Evolutionary conservation across 164 flowering plant species (phyloP), one percentile per base, ranked within the genome.

Genomic region (Sedum album): DNA sequence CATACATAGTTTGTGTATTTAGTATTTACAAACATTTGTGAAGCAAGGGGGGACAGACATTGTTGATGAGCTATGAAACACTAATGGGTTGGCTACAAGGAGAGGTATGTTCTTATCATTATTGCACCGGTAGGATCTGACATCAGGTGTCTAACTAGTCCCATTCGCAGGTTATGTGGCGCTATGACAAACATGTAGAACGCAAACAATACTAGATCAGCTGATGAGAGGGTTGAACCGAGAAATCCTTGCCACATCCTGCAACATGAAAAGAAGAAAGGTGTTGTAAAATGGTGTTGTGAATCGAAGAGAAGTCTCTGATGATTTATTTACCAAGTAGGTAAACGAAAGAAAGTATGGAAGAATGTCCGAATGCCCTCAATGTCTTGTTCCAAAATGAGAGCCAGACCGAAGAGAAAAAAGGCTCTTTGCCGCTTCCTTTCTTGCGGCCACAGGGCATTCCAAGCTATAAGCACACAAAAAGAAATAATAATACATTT

Each of bases 201-300:
- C 36, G 99, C 85, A 79, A 94, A 94, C 55, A 87, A 66, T 64
- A 87, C 60, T 17, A 94, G 96, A 68, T 94, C 96, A 0, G 72
- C 81, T 1, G 97, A 91, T 20, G 99, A 88, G 23, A 94, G 85
- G 39, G 83, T 82, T 3, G 99, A 94, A 6, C 97, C 99, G 20
- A 94, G 91, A 68, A 94, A 94, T 65, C 99, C 99, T 66, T 79
- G 79, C 91, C 93, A 88, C 97, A 94, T 91, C 97, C 99, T 94
- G 92, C 79, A 77, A 66, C 57, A 17, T 46, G 21, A 30, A 39
- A 36, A 39, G 0, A 15, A 18, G 2, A 21, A n/a, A 25, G 33
- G 10, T 31, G 20, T 28, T 61, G 21, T n/a, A 14, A 33, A 44
- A 42, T 26, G 31, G 42, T 21, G 35, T 10, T n/a, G 36, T 41